These are phyloP conservation scores for Metschnikowia santaceciliae DNA, from an alignment of 805 yeast genomes.

Conservation along the genomic window DNA sequence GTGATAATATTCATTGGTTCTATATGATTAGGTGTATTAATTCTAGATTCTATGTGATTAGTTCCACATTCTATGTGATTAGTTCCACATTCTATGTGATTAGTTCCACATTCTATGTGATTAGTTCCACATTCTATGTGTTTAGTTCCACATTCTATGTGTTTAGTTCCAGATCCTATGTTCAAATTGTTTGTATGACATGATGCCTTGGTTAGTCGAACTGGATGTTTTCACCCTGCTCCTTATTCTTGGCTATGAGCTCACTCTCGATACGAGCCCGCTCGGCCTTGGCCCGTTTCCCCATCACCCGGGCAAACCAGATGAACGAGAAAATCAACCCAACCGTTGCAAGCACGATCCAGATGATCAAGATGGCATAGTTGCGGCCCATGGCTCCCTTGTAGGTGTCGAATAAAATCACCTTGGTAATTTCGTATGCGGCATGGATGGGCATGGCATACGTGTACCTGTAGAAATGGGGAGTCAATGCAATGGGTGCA, in stretches of 20 bases:
- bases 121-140: too few species aligned
- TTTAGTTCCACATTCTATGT: too few species aligned
- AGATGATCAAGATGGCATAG: slow-evolving; percentile 54
- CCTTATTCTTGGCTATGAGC: slow-evolving; percentile 8
- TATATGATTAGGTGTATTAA: too few species aligned
- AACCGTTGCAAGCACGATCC: slow-evolving; percentile 52
- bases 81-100: too few species aligned
- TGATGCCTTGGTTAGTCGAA: not conserved
- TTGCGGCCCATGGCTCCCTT: slow-evolving; percentile 58
- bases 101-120: too few species aligned
- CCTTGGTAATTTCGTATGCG: slow-evolving; percentile 57
- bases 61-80: too few species aligned
- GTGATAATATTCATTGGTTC: too few species aligned
- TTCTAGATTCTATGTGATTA: too few species aligned
- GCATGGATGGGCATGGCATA: slow-evolving; percentile 69
- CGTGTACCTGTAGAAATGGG: slow-evolving; percentile 58
- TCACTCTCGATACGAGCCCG: slow-evolving; percentile 10
- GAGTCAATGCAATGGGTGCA: slow-evolving; percentile 56
- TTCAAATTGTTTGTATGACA: too few species aligned
- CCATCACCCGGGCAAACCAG: slow-evolving; percentile 36
- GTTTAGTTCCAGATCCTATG: too few species aligned
- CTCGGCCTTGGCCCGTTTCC: slow-evolving; percentile 23
- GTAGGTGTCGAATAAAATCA: slow-evolving; percentile 53
- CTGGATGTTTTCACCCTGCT: slow-evolving; percentile 8
- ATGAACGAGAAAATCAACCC: slow-evolving; percentile 44